Conservation (phyloP, 768 basidiomycete genomes). For the Tulasnella sp. region DNA sequence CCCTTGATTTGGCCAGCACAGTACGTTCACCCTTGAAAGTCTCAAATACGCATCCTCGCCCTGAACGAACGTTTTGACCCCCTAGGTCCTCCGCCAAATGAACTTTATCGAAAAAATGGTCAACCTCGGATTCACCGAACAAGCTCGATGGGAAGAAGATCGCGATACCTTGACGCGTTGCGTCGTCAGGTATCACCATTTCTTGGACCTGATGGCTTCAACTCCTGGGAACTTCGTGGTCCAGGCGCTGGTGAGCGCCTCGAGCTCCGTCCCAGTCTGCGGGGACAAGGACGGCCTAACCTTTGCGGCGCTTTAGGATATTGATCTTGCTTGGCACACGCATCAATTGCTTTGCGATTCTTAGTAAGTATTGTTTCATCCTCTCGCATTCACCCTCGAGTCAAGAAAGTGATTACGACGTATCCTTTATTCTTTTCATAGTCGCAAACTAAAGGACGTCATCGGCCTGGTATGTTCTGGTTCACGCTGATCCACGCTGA, state of each 20-base stretch:
- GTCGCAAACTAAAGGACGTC: not conserved
- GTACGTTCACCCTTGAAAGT: not conserved
- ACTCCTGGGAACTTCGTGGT: conserved; percentile 30
- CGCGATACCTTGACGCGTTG: conserved; percentile 29
- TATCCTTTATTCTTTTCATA: not conserved
- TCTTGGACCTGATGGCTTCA: conserved; percentile 31
- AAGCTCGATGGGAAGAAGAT: conserved; percentile 37
- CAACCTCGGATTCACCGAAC: conserved; percentile 30
- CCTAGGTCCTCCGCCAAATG: conserved; percentile 32
- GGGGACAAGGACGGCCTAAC: not conserved
- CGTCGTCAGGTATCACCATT: conserved; percentile 32
- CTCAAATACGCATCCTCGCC: not conserved
- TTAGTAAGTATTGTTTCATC: conserved; percentile 35
- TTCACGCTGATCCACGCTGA: not conserved
- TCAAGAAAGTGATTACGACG: no score
- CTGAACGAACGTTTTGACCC: not conserved
- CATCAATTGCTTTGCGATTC: conserved; percentile 46
- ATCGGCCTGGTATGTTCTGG: not conserved
- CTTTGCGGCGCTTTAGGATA: conserved; percentile 24
- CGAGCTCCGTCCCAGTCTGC: not conserved
- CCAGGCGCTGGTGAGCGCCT: conserved; percentile 28
- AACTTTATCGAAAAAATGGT: conserved; percentile 32
- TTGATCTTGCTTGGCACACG: conserved; percentile 33
- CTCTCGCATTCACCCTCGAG: not conserved
- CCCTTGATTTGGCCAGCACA: conserved; percentile 28